Base-by-base conservation (phyloP, 106 monocot genomes). In the Xerophyta viscosa region DNA sequence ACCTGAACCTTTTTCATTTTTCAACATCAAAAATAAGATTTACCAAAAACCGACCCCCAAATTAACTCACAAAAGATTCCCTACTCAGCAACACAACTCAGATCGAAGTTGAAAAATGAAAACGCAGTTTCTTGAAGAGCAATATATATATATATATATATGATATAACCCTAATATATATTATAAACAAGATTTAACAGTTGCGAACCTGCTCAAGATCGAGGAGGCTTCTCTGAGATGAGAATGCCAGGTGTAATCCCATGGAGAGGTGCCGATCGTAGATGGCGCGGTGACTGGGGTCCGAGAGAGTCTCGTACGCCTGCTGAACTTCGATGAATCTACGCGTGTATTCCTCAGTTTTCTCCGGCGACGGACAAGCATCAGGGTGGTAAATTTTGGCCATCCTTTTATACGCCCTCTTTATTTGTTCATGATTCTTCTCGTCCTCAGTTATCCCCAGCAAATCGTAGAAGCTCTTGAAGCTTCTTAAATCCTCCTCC, bases 301-400 rank as follows among this genome's bases (percentile, higher is more conserved):
- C 86, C 15, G 98, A 98, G 17, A 98, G 79, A 29, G 90, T 98
- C 87, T 83, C 83, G 43, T 93, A 93, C 3, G 92, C 92, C 76
- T 83, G 79, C 58, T 80, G 82, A 24, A 87, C 83, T 69, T 74
- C 77, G 37, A 87, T 93, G 65, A 93, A 93, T 41, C 66, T 51
- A 21, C 69, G 54, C 0, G 87, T 93, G 77, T 75, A 54, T 68
- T 83, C 87, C 28, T 74, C 80, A 8, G 80, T 52, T 39, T 28
- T 57, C 0, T 80, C 80, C 29, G 92, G 83, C 46, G 46, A 20
- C 26, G 77, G 83, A 2, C 69, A 66, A n/a, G 73, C 83, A 60
- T 83, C 83, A 8, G 83, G 83, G 48, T 83, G 83, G 57, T 77
- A 83, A 56, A 62, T 73, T 26, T 37, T 42, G 11, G 83, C 83